Percentiles rank a stretch among this genome's conserved stretches.
Conservation (phyloP, 2,329 filamentous ascomycete species). For the Lasiodiplodia sp. region DNA sequence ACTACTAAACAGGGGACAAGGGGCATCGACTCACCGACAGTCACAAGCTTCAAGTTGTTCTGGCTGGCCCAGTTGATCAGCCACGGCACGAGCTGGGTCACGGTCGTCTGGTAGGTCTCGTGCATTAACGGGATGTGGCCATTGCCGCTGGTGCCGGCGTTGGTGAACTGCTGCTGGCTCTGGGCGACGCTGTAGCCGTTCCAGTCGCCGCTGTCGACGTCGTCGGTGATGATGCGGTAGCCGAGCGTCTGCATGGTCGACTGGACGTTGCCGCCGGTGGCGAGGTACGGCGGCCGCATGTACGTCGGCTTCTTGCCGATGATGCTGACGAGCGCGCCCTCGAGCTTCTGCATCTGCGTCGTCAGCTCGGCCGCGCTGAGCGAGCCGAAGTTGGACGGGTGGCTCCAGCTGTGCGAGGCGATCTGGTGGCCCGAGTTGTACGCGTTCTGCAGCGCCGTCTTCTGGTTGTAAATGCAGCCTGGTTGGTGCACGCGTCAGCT, state of each 20-base stretch:
- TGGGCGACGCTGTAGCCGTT: constrained; percentile 43
- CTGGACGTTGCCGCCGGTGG: constrained; percentile 42
- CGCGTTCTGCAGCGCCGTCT: constrained; percentile 41
- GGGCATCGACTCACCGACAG: constrained; percentile 39
- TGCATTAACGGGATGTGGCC: constrained; percentile 47
- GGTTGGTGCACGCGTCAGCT: neutral
- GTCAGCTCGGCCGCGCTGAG: constrained; percentile 41
- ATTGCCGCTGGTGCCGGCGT: constrained; percentile 43
- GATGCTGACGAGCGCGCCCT: constrained; percentile 46
- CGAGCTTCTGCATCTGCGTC: constrained; percentile 43
- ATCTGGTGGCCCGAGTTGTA: constrained; percentile 47
- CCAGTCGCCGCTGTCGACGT: constrained; percentile 46
- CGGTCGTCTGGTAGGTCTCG: constrained; percentile 45
- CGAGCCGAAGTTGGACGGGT: constrained; percentile 44
- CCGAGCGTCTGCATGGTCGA: constrained; percentile 44
- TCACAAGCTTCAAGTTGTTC: constrained; percentile 46
- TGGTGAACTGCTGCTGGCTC: constrained; percentile 43
- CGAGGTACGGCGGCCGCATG: constrained; percentile 48
- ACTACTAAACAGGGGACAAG: neutral
- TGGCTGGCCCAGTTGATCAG: constrained; percentile 47
- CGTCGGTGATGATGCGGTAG: constrained; percentile 46
- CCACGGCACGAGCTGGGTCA: constrained; percentile 45
- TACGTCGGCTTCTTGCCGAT: constrained; percentile 47
- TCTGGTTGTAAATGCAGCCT: constrained; percentile 47
- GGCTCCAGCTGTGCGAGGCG: constrained; percentile 46